These are phyloP conservation scores for Penicillium pulvis DNA, from an alignment of 495 filamentous ascomycete species.

Conservation along the genomic window DNA sequence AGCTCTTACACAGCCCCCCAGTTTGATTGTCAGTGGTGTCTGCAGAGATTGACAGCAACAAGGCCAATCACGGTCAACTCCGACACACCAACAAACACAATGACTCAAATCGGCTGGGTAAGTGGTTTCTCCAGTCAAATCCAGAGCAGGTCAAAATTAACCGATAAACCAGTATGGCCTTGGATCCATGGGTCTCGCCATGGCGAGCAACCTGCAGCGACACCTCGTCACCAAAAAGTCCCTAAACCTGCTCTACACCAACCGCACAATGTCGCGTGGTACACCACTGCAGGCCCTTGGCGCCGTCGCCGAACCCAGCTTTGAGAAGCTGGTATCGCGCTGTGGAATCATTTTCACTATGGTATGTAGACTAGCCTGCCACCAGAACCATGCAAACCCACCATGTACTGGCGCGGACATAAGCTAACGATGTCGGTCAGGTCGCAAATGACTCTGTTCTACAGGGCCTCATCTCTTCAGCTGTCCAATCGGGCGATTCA, in stretches of 20 bases:
- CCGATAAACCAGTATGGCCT: slow-evolving; percentile 40
- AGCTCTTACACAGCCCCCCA: background rate
- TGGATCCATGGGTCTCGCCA: slow-evolving; percentile 53
- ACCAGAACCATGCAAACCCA: background rate
- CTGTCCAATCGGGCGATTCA: slow-evolving; percentile 33
- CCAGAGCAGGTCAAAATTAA: slow-evolving; percentile 9
- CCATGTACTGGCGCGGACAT: background rate
- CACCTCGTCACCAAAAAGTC: slow-evolving; percentile 43
- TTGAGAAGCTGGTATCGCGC: slow-evolving; percentile 37
- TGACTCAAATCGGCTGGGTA: slow-evolving; percentile 48
- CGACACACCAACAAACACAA: slow-evolving; percentile 17
- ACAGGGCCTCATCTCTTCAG: slow-evolving; percentile 36
- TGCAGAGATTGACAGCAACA: background rate
- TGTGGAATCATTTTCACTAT: slow-evolving; percentile 52
- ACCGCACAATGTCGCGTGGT: slow-evolving; percentile 48
- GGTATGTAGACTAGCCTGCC: slow-evolving; percentile 21
- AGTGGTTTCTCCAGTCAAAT: background rate
- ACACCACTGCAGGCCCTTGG: slow-evolving; percentile 37
- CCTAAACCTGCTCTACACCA: slow-evolving; percentile 41
- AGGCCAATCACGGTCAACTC: slow-evolving; percentile 1
- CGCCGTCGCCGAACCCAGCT: slow-evolving; percentile 35
- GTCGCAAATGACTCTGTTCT: slow-evolving; percentile 47
- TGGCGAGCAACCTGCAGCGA: slow-evolving; percentile 50
- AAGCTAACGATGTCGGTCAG: slow-evolving; percentile 20
- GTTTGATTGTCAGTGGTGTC: background rate